These are phyloP conservation scores for Phytophthora rubi DNA, from an alignment of 352 stramenopile genomes.

Conservation along the genomic window DNA sequence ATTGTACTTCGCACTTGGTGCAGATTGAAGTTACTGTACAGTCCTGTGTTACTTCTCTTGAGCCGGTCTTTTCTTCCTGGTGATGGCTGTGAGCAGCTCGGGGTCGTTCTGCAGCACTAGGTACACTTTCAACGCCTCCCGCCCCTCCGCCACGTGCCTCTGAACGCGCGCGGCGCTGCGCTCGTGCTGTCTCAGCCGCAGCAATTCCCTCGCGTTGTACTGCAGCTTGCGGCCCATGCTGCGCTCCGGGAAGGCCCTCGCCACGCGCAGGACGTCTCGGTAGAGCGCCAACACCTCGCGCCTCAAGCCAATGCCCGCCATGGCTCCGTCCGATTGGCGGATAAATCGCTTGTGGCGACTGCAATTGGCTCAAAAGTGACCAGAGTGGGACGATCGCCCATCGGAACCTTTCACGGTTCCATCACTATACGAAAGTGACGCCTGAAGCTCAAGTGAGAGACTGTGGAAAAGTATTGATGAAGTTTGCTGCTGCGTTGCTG, in stretches of 20 bases:
- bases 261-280: slow-evolving; percentile 56
- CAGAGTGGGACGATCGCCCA: slow-evolving; percentile 15
- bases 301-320: slow-evolving; percentile 38
- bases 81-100: slow-evolving; percentile 60
- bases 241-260: slow-evolving; percentile 60
- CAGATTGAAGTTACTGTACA: background rate
- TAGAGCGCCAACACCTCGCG: slow-evolving; percentile 71
- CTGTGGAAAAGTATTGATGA: slow-evolving; percentile 11
- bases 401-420: slow-evolving; percentile 5
- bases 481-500: slow-evolving; percentile 10
- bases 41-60: background rate
- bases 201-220: slow-evolving; percentile 78
- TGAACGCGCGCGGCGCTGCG: slow-evolving; percentile 43
- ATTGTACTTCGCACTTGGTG: background rate
- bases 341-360: background rate
- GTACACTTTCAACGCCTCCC: slow-evolving; percentile 67
- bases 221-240: slow-evolving; percentile 73
- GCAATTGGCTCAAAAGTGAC: slow-evolving; percentile 8
- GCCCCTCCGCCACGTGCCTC: slow-evolving; percentile 55
- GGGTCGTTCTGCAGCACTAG: slow-evolving; percentile 53
- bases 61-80: slow-evolving; percentile 47
- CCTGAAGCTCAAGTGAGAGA: slow-evolving; percentile 17
- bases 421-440: slow-evolving; percentile 28
- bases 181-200: slow-evolving; percentile 66
- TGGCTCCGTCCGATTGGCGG: slow-evolving; percentile 26